Evolutionary conservation across 1,284 basidiomycete genomes (phyloP), one percentile per base, ranked within the genome.

Genomic region (Rhodotorula mucilaginosa): DNA sequence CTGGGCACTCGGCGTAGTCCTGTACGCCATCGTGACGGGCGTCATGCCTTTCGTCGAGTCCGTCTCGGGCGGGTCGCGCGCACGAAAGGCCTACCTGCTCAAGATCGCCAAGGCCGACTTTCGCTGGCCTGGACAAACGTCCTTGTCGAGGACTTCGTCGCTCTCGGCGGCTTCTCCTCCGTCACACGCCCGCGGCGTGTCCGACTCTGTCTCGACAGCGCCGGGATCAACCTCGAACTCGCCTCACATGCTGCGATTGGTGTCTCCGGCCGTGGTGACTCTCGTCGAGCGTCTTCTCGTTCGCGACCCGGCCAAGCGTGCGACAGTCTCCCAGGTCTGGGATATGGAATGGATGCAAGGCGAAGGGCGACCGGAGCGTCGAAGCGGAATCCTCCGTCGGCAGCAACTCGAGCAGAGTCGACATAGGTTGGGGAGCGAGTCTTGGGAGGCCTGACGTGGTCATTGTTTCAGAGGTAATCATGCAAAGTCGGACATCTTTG

Each of bases 1-100:
- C 0, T 97, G 93, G 92, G 91, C 92, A 3, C 88, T 90, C 72
- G 92, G 92, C 0, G 89, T 93, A 6, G 91, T 93, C 51, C 82
- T 93, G 6, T 95, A 88, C 80, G 90, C 89, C 15, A 83, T 93
- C 57, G 84, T 88, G 12, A 87, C 85, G 23, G 85, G 91, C 64
- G 83, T 82, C 44, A 78, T 90, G 66, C 88, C 88, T 3, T 90
- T 89, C 80, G 87, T 86, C 34, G 84, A 78, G 47, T 72, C 72
- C 26, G 48, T 56, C 19, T 63, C 6, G 5, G 59, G 68, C 62
- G 61, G 67, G 19, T 80, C n/a, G 39, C 49, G 66, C 10, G 61
- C 71, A 21, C 74, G 82, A 12, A 75, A 80, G 47, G 75, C 78
- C 21, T 80, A 81, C 65, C 81, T 93, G 76, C 87, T 91, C 84